Evolutionary conservation across 2,329 filamentous ascomycete species (phyloP).

Genomic region (Exophiala calicioides): DNA sequence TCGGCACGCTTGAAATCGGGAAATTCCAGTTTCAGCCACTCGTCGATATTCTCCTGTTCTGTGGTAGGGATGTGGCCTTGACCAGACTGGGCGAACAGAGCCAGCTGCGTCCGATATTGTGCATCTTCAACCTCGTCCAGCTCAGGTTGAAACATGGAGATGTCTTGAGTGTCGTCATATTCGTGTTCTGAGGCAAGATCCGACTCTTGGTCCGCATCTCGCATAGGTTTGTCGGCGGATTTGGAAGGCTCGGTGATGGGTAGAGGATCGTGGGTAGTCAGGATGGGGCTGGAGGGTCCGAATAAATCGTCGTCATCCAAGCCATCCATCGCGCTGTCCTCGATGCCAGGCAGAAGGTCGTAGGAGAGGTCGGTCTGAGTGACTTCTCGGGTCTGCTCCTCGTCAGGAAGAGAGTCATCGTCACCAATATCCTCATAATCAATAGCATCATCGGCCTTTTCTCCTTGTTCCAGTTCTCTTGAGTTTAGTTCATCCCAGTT

Average conservation of each 20-base stretch:
- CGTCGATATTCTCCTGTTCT: constrained; percentile 28
- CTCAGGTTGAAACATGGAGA: constrained; percentile 22
- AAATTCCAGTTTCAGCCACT: constrained; percentile 65
- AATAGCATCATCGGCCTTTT: constrained; percentile 89
- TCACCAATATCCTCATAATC: constrained; percentile 92
- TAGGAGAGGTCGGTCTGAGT: constrained; percentile 15
- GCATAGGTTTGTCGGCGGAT: constrained; percentile 16
- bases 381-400: constrained; percentile 38
- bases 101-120: constrained; percentile 49
- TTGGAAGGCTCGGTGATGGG: constrained; percentile 12
- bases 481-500: constrained; percentile 29
- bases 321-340: constrained; percentile 60
- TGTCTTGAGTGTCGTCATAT: constrained; percentile 22
- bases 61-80: constrained; percentile 32
- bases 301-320: constrained; percentile 44
- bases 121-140: constrained; percentile 25
- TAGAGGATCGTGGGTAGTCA: constrained; percentile 12
- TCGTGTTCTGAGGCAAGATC: constrained; percentile 26
- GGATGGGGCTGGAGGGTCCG: constrained; percentile 23
- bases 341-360: constrained; percentile 33
- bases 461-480: constrained; percentile 49
- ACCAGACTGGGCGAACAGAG: constrained; percentile 49
- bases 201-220: constrained; percentile 20
- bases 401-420: constrained; percentile 82
- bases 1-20: constrained; percentile 76